Evolutionary conservation across 257 asterid species (phyloP), one percentile per base, ranked within the genome.

Genomic region (Solanum neorickii): DNA sequence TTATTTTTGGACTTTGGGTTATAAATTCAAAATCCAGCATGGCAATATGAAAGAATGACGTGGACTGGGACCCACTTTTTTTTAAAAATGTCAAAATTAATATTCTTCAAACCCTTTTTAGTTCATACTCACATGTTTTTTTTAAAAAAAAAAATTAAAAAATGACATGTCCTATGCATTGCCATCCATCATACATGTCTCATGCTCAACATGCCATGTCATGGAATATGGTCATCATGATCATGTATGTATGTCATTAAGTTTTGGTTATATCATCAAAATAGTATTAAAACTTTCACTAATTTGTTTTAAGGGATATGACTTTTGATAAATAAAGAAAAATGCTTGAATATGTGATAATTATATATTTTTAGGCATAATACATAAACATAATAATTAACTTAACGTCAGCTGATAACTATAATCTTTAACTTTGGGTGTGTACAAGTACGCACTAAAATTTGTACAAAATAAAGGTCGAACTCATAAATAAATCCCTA

Each of bases 11-110:
- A 80, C 44, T 41, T 82, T 18, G 23, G 83, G 8, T 8, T 62
- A 68, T n/a, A 73, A 80, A 85, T 83, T 62, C 85, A 88, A 83
- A 70, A 29, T 86, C 88, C 92, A 86, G 65, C 87, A 56, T 56
- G 60, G 86, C 84, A 87, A 88, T 91, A 85, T 41, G 84, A 46
- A 39, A 59, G 85, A 89, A 87, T 87, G 90, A 91, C 90, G 91
- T 91, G 93, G 92, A 91, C 0, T 76, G 83, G 89, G 47, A 80
- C 90, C 91, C 86, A 70, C 80, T 20, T 59, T 72, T 23, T 16
- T 35, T 0, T 0, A 31, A 31, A 35, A 72, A 4, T 10, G 85
- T 80, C 85, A 29, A 80, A 80, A 5, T 29, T 47, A 47, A 5
- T 29, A 80, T 47, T 75, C 68, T 35, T 18, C 27, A 80, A 80